Conservation (phyloP, 345 rosid genomes). For the Acer yangbiense region DNA sequence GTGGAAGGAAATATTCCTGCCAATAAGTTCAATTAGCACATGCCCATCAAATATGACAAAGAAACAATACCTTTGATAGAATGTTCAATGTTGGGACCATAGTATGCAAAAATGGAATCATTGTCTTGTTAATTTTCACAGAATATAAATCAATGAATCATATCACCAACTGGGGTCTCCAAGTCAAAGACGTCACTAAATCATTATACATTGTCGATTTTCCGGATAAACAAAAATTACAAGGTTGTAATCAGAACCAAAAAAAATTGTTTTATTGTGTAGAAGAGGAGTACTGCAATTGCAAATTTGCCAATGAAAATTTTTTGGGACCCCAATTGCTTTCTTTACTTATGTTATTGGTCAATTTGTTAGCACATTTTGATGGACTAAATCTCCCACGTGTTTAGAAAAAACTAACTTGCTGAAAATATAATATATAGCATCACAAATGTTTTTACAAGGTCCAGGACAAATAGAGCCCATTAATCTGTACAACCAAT, state of each 20-base stretch:
- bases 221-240: neutral
- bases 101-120: neutral
- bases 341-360: neutral
- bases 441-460: too few species aligned
- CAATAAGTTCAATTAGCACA: neutral
- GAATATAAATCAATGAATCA: neutral
- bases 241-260: too few species aligned
- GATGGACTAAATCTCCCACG: too few species aligned
- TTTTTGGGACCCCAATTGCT: neutral
- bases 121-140: neutral
- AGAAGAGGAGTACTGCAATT: too few species aligned
- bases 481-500: too few species aligned
- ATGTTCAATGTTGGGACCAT: neutral
- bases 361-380: neutral
- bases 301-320: too few species aligned
- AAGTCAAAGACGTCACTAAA: constrained; percentile 14
- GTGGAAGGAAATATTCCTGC: neutral
- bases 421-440: too few species aligned
- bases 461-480: too few species aligned
- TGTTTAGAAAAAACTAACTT: too few species aligned
- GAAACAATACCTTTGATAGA: neutral
- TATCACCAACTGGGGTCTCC: neutral
- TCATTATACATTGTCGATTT: neutral
- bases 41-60: neutral
- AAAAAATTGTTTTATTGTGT: too few species aligned